A percentile compares a stretch with the other conserved stretches of the same genome.
These are phyloP conservation scores for Crithidia brevicula DNA, from an alignment of 208 protist species.

Conservation along the genomic window DNA sequence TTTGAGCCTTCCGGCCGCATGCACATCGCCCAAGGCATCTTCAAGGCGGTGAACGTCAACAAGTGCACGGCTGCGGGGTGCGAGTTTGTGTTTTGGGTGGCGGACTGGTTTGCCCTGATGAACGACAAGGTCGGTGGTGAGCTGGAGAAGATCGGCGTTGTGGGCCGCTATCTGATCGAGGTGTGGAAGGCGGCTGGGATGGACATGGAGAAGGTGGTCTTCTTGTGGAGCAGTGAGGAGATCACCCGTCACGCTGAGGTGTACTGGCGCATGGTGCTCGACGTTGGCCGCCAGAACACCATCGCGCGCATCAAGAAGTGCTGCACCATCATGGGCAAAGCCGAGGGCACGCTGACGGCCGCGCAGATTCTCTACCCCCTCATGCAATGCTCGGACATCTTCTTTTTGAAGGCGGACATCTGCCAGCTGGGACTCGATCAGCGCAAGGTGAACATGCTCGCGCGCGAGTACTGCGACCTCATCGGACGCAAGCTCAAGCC, in stretches of 20 bases:
- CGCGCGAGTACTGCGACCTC: constrained; percentile 98
- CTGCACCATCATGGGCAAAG: constrained; percentile 99
- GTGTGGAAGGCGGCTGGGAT: constrained; percentile 99
- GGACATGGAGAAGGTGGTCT: constrained; percentile 97
- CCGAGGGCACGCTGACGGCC: constrained; percentile 95
- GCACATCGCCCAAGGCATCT: constrained; percentile 99
- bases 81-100: constrained; percentile 99
- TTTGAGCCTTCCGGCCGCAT: constrained; percentile 99
- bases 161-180: constrained; percentile 98
- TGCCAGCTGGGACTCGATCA: constrained; percentile 99
- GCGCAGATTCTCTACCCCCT: constrained; percentile 99
- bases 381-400: constrained; percentile 99
- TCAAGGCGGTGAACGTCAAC: constrained; percentile 99
- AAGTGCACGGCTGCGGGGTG: constrained; percentile 96
- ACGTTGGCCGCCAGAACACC: constrained; percentile 96
- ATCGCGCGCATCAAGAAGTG: constrained; percentile 98
- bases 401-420: constrained; percentile 99
- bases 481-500: constrained; percentile 93
- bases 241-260: constrained; percentile 94
- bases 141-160: constrained; percentile 96
- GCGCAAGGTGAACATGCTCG: constrained; percentile 99
- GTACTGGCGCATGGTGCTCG: constrained; percentile 98
- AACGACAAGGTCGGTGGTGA: constrained; percentile 99
- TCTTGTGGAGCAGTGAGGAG: constrained; percentile 97
- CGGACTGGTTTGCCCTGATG: constrained; percentile 99